Evolutionary conservation across 768 basidiomycete species (phyloP).

Genomic region (Tricholoma bakamatsutake): DNA sequence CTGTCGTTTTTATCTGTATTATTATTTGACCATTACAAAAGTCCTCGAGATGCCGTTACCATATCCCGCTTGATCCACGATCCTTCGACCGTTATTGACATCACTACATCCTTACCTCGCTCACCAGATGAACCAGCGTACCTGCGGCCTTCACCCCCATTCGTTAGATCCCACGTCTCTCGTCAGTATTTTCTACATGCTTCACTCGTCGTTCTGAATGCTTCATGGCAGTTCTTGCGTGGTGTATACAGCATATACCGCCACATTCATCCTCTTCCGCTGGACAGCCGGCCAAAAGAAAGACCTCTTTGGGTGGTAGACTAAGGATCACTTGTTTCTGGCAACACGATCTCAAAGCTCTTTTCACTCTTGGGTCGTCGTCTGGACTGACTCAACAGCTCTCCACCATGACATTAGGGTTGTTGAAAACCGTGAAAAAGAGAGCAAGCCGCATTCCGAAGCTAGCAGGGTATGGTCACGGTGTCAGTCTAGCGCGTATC

Average conservation of each 20-base stretch:
- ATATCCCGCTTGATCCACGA: conserved; percentile 86
- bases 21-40: conserved; percentile 23
- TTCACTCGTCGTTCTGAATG: conserved; percentile 4
- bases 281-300: conserved; percentile 28
- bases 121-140: conserved; percentile 89
- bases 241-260: conserved; percentile 80
- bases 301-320: conserved; percentile 27
- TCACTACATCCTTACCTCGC: conserved; percentile 90
- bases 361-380: conserved; percentile 75
- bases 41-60: conserved; percentile 90
- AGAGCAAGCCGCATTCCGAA: conserved; percentile 73
- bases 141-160: conserved; percentile 86
- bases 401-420: conserved; percentile 75
- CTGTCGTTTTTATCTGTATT: background rate
- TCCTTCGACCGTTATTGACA: conserved; percentile 76
- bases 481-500: conserved; percentile 73
- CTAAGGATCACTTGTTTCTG: conserved; percentile 88
- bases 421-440: conserved; percentile 75
- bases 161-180: conserved; percentile 81
- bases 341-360: conserved; percentile 87
- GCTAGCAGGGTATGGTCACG: conserved; percentile 72
- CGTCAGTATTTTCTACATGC: conserved; percentile 31
- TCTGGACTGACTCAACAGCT: conserved; percentile 71
- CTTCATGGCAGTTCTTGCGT: conserved; percentile 64
- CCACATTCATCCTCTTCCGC: conserved; percentile 25